Conservation (phyloP, 176 grass and related monocot species). For the Olyra latifolia region DNA sequence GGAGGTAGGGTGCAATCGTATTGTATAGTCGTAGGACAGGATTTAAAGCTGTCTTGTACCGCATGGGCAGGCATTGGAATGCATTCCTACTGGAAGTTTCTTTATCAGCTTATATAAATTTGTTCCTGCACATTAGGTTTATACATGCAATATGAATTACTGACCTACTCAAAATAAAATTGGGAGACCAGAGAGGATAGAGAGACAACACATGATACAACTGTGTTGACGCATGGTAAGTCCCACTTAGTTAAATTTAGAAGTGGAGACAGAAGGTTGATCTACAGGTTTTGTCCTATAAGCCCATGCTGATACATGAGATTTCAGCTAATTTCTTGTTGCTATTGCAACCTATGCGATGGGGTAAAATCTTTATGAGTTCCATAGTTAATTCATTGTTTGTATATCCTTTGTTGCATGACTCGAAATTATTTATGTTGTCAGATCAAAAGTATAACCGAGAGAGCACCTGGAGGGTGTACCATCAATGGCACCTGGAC, state of each 20-base stretch:
- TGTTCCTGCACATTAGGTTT: not conserved
- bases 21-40: not conserved
- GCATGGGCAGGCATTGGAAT: not conserved
- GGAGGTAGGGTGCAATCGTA: not conserved
- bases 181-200: not conserved
- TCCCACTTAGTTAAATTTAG: not conserved
- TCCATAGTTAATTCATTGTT: not conserved
- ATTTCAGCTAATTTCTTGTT: not conserved
- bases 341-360: not conserved
- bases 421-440: not conserved
- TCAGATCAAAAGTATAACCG: constrained; percentile 58
- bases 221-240: not conserved
- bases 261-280: not conserved
- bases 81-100: not conserved
- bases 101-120: not conserved
- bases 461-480: constrained; percentile 42
- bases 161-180: constrained; percentile 6
- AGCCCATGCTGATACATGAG: not conserved
- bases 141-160: not conserved
- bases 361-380: not conserved
- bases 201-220: not conserved
- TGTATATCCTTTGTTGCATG: not conserved
- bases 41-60: not conserved
- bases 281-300: not conserved
- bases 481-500: not conserved